These are phyloP conservation scores for Bocquillonia castaneifolia DNA, from an alignment of 441 rosid species.

Conservation along the genomic window DNA sequence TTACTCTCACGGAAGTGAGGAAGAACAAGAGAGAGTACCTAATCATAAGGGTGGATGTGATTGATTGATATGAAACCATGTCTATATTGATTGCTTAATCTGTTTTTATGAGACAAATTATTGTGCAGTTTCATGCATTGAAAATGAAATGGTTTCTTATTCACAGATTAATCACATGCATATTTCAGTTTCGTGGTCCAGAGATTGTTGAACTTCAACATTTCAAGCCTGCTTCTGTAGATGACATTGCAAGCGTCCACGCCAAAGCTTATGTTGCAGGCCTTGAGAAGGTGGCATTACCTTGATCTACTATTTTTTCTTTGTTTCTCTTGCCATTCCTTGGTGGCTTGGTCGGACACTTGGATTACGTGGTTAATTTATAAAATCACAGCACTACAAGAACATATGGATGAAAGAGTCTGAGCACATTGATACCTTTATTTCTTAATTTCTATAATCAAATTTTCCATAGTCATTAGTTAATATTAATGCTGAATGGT, in stretches of 20 bases:
- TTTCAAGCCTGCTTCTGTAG: slow-evolving; percentile 69
- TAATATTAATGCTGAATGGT: background rate
- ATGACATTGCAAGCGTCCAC: slow-evolving; percentile 77
- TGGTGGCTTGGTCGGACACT: too few species aligned
- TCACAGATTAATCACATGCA: background rate
- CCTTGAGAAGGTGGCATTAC: slow-evolving; percentile 66
- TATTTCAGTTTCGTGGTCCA: slow-evolving; percentile 65
- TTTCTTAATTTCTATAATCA: background rate
- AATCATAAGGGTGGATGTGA: too few species aligned
- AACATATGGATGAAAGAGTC: background rate
- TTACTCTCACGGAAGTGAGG: too few species aligned
- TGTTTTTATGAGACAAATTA: background rate
- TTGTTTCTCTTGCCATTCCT: background rate
- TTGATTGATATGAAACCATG: too few species aligned
- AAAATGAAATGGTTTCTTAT: background rate
- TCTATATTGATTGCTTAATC: background rate
- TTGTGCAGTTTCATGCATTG: background rate
- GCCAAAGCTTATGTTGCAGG: slow-evolving; percentile 75
- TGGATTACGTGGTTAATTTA: background rate
- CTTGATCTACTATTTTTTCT: slow-evolving; percentile 1
- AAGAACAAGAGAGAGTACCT: too few species aligned
- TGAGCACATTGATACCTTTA: background rate
- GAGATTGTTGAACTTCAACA: slow-evolving; percentile 60
- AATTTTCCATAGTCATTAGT: background rate
- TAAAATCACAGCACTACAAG: background rate